These are phyloP conservation scores for Plasmodium vinckei DNA, from an alignment of 169 alveolate species.

Conservation along the genomic window DNA sequence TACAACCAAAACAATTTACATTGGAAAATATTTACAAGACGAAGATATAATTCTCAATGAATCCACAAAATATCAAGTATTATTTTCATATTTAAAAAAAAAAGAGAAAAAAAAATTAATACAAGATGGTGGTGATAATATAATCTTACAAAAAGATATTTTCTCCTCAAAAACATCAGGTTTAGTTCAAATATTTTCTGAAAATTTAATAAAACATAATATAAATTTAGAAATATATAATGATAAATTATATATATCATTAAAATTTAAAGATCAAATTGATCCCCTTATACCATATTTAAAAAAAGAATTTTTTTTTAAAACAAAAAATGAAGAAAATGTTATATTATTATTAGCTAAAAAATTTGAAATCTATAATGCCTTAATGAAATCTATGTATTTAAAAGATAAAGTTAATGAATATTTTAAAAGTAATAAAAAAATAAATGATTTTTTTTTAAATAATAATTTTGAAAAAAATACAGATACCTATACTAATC, in stretches of 20 bases:
- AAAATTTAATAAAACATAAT: constrained; percentile 27
- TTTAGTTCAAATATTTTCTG: constrained; percentile 16
- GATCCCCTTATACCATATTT: constrained; percentile 11
- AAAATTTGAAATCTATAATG: constrained; percentile 22
- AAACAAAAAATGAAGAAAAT: constrained; percentile 17
- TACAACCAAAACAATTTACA: not conserved
- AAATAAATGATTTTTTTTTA: constrained; percentile 7
- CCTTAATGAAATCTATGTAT: constrained; percentile 16
- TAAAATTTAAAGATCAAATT: constrained; percentile 15
- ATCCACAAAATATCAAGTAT: not conserved
- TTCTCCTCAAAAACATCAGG: not conserved
- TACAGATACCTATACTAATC: not conserved
- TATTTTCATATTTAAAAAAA: not conserved
- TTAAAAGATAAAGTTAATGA: constrained; percentile 10
- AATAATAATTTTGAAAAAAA: constrained; percentile 24
- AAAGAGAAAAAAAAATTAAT: not conserved
- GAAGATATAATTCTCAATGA: not conserved
- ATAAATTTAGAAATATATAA: constrained; percentile 8
- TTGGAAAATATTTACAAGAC: not conserved
- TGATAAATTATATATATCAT: constrained; percentile 19
- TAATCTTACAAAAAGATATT: not conserved
- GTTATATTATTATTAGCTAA: constrained; percentile 16
- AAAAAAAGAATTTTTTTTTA: constrained; percentile 29
- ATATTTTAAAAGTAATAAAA: not conserved
- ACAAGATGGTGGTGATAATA: not conserved